Evolutionary conservation across 768 basidiomycete species (phyloP), one percentile per base, ranked within the genome.

Genomic region (Rhodosporidiobolus sp.): DNA sequence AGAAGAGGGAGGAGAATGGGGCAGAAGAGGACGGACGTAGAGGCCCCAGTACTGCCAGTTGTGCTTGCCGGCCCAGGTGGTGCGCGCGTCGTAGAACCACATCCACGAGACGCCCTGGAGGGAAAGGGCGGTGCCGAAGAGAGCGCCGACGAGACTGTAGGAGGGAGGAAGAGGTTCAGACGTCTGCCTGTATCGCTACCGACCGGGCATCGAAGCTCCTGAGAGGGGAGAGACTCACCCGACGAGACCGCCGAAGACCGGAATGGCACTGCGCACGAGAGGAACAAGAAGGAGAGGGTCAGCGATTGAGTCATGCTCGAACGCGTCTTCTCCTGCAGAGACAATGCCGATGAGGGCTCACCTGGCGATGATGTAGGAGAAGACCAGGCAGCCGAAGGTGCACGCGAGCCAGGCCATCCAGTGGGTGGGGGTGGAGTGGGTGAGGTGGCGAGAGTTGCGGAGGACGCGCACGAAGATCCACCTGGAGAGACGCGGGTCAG

Each of bases 351-450:
- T n/a, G n/a, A n/a, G n/a, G n/a, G n/a, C n/a, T n/a, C n/a, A n/a
- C n/a, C n/a, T n/a, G n/a, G 78, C 71, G 53, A 78, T 71, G 68
- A 79, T 55, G 70, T 71, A 79, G 14, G 72, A 55, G 66, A 79
- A 68, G 28, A 67, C 32, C 20, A 65, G 45, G 65, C 72, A 64
- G 35, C 63, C 65, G 16, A 30, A 5, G 9, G 59, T 46, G 55
- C 62, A 67, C 19, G 52, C 35, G 55, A 76, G 45, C 77, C 78
- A 78, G 26, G 55, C 32, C 7, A 69, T 24, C 76, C 75, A 79
- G 67, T 79, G 78, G 1, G 59, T 64, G 7, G 24, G 24, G 34
- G 74, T 73, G 26, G 65, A 69, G 19, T 46, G 38, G 45, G 74
- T 73, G 0, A 79, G 46, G 66, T 79, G 78, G 26, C 34, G 45